Evolutionary conservation across 2,329 filamentous ascomycete species (phyloP), one percentile per base, ranked within the genome.

Genomic region (Metarhizium rileyi): DNA sequence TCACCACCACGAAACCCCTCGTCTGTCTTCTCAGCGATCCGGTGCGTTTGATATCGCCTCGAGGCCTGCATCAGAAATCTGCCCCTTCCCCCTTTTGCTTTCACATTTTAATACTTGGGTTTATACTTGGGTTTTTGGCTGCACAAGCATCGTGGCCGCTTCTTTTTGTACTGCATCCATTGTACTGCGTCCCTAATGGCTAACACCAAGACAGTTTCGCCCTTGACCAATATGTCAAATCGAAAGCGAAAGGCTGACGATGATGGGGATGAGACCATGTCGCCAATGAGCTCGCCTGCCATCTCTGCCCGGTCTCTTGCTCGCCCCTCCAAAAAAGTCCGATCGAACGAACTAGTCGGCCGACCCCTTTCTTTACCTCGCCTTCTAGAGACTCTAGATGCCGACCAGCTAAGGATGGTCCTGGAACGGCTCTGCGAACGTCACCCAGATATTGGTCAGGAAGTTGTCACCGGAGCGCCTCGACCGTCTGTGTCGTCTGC

Each of bases 321-420:
- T 48, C 73, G 84, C 55, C 77, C 80, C 16, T 75, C 81, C 46
- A 88, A 87, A 63, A 85, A 78, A 63, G 64, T 71, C 41, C 72
- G 81, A 59, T 72, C 73, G 14, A 76, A 83, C 57, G 90, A 94
- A 58, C 66, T 89, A 52, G 65, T 69, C 44, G 78, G 78, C n/a
- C 72, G 77, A 25, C 76, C 76, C 18, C 68, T 82, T 40, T 60
- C 71, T 2, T 70, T 81, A 7, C 73, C 76, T 50, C 84, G 93
- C 61, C 79, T 98, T n/a, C 82, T 98, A 54, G 91, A 98, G 70
- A 97, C 93, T 0, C 80, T 98, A 42, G 88, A 94, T 61, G 84
- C 84, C 52, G 80, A 87, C 52, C 87, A 94, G 57, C 78, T 98
- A 61, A 84, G 91, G 57, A 82, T 81, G 33, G 83, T 96, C 1